Conservation (phyloP, 345 rosid genomes). For the Geranium brycei region DNA sequence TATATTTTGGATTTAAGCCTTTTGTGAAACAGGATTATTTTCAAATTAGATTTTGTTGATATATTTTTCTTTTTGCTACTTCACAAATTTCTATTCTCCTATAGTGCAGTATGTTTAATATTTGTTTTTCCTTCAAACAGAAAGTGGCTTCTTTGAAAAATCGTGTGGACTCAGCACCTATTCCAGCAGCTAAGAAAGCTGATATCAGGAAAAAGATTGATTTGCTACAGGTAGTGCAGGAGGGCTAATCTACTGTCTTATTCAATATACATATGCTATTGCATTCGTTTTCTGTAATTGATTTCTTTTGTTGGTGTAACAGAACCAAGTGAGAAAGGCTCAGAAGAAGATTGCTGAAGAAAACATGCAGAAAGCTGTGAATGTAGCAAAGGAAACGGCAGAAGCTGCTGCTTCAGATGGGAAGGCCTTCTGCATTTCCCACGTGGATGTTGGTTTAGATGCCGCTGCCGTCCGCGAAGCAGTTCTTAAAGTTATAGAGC, state of each 20-base stretch:
- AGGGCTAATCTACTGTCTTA: not conserved
- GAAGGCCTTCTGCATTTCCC: slow-evolving; percentile 55
- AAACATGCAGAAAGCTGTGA: slow-evolving; percentile 61
- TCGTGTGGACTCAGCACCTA: slow-evolving; percentile 54
- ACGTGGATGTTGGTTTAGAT: slow-evolving; percentile 78
- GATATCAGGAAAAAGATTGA: slow-evolving; percentile 62
- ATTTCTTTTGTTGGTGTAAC: not conserved
- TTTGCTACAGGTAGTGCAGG: slow-evolving; percentile 49
- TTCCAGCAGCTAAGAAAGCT: slow-evolving; percentile 83
- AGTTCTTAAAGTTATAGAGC: slow-evolving; percentile 58
- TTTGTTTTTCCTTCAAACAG: slow-evolving; percentile 21
- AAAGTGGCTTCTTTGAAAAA: slow-evolving; percentile 75
- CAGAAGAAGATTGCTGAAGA: slow-evolving; percentile 86
- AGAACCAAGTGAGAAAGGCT: slow-evolving; percentile 60
- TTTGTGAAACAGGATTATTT: too few species aligned
- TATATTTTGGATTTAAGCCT: too few species aligned
- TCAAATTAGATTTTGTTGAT: too few species aligned
- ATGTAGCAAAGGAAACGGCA: slow-evolving; percentile 43
- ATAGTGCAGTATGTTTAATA: not conserved
- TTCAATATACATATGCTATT: too few species aligned
- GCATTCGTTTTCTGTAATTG: not conserved
- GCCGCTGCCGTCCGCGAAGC: slow-evolving; percentile 92
- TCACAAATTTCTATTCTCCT: not conserved
- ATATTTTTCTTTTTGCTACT: not conserved
- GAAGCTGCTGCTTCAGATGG: slow-evolving; percentile 61